Base-by-base conservation (phyloP, 2,329 filamentous ascomycete species). In the Ilyonectria sp. region DNA sequence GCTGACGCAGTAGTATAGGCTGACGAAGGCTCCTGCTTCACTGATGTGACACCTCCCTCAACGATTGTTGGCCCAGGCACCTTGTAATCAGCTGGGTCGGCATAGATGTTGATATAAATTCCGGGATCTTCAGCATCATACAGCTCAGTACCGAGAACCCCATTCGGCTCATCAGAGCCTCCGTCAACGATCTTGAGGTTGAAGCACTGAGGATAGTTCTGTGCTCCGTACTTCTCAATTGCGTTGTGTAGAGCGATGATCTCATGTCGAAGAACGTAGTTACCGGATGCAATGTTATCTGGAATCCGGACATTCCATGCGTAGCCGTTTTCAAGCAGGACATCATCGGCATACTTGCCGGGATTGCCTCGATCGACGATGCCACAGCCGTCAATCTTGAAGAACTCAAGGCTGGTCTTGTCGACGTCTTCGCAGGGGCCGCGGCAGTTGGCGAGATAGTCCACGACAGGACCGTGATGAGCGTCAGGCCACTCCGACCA, bases 191-290 rank as follows among this genome's bases (percentile, higher is more conserved):
- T 79, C 72, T 83, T 80, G 56, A 87, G 75, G 70, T 86, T 86
- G 65, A 86, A 79, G 73, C 86, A 88, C 78, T 87, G 84, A 11
- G 86, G 85, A 71, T 88, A 88, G 67, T 83, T 82, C 76, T 88
- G 86, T 2, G 86, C 86, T 53, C 82, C 82, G 6, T 80, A 71
- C 33, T 72, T 58, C 44, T 83, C 78, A 3, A 73, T 79, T 17
- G 85, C 85, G 37, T 79, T 81, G 77, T 89, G 86, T 6, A 89
- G 82, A 21, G 83, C 86, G 62, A 89, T 87, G 67, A 87, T 86
- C 74, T 88, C 86, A 71, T 88, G 85, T 8, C 86, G 84, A 43
- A 89, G 80, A 54, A 89, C 85, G 66, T 89, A 88, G 78, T 87
- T 86, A 1, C 86, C 86, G 6, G 84, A 74, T 1, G 80, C 82